Base-by-base conservation (phyloP, 2,329 filamentous ascomycete species). In the Colletotrichum sidae region DNA sequence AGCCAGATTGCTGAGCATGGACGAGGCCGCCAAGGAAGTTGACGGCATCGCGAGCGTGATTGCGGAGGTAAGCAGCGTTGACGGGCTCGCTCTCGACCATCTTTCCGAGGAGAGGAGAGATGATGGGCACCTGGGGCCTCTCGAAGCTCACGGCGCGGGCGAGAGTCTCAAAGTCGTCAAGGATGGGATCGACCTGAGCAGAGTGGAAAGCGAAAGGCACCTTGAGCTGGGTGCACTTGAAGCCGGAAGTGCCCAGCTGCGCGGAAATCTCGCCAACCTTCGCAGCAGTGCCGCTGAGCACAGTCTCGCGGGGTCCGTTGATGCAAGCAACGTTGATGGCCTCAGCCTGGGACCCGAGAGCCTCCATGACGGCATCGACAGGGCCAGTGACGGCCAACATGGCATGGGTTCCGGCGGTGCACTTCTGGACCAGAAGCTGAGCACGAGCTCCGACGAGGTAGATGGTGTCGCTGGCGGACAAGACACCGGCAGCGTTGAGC, bases 241-340 rank as follows among this genome's bases (percentile, higher is more conserved):
- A 73, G 66, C 72, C 78, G 11, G 67, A 72, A 35, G 45, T 71
- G 44, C 68, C 69, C 17, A 80, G 72, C 60, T 72, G 68, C 44
- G 71, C 65, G 8, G 84, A 82, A 13, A 88, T 79, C 4, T 79
- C 74, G 4, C 76, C 71, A 44, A 86, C 78, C 57, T 83, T 76
- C 2, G 71, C 71, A 0, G 79, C 77, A 9, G 73, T 71, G 9
- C 84, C 85, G 25, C 79, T 80, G n/a, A 96, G 81, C 2, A 96
- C 93, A 9, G 89, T 94, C 73, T 93, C 91, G 55, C 87, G 82
- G 0, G 90, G 88, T 0, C 90, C 88, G 70, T 96, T 96, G 74
- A 93, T 85, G 79, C 93, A 96, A 13, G 92, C 90, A 38, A 87
- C 71, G 44, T 85, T 84, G 57, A 83, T 74, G 6, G 76, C 78